These are phyloP conservation scores for Fonsecaea nubica DNA, from an alignment of 2,329 filamentous ascomycete species.

Conservation along the genomic window DNA sequence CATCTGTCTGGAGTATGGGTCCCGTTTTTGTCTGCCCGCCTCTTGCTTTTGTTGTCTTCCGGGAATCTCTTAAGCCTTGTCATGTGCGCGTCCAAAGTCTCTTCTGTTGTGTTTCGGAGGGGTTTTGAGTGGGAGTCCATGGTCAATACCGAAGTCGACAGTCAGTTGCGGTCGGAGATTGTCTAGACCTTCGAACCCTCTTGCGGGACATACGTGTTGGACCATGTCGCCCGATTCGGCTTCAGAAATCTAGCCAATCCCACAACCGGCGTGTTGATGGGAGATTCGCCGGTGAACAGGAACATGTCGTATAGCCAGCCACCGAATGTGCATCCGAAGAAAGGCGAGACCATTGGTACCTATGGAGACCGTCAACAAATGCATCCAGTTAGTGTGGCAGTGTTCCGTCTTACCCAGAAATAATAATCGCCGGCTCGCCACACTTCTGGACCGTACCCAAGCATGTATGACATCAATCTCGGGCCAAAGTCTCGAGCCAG, in stretches of 20 bases:
- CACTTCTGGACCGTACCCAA: conserved; percentile 72
- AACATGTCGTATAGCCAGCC: conserved; percentile 72
- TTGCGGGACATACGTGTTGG: conserved; percentile 32
- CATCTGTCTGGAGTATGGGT: conserved; percentile 6
- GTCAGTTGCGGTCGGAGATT: not conserved
- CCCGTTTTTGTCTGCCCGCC: not conserved
- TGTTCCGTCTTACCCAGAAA: conserved; percentile 35
- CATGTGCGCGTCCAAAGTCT: too few species aligned
- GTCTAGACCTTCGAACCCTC: conserved; percentile 14
- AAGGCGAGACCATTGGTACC: conserved; percentile 76
- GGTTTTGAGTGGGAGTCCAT: not conserved
- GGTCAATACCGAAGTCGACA: not conserved
- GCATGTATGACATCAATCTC: conserved; percentile 67
- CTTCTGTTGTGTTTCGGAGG: not conserved
- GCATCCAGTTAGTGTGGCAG: not conserved
- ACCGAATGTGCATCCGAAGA: conserved; percentile 67
- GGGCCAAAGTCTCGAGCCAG: conserved; percentile 75
- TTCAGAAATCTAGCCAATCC: conserved; percentile 61
- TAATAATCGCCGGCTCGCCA: conserved; percentile 73
- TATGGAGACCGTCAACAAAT: conserved; percentile 40
- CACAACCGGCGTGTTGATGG: conserved; percentile 70
- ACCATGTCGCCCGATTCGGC: conserved; percentile 36
- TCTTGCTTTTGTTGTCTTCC: not conserved
- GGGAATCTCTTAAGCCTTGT: not conserved
- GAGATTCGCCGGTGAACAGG: conserved; percentile 70